A percentile compares a stretch with the other conserved stretches of the same genome.
Evolutionary conservation across 2,329 filamentous ascomycete species (phyloP).

Genomic region (Plectosphaerella cucumerina): DNA sequence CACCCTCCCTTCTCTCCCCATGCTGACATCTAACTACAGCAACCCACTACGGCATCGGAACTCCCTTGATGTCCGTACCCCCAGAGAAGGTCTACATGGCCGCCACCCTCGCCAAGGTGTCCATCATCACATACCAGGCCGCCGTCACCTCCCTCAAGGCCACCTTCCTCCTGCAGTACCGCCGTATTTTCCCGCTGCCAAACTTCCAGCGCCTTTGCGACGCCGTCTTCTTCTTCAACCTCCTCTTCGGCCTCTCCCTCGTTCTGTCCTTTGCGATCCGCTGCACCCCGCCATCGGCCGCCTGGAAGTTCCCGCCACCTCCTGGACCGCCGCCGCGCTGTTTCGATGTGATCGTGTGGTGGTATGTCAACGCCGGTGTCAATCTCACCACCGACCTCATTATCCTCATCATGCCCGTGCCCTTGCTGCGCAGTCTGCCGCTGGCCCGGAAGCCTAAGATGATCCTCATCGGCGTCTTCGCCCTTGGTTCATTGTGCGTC

Average conservation of each 20-base stretch:
- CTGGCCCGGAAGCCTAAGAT: conserved; percentile 8
- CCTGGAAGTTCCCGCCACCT: not conserved
- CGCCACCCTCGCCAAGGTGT: conserved; percentile 22
- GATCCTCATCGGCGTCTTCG: conserved; percentile 8
- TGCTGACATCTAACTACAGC: not conserved
- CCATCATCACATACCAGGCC: conserved; percentile 25
- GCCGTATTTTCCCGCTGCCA: conserved; percentile 21
- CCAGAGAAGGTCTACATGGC: conserved; percentile 1
- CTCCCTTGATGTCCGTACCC: conserved; percentile 8
- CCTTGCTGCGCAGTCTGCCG: conserved; percentile 6
- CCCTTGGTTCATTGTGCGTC: conserved; percentile 11
- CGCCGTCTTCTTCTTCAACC: conserved; percentile 8
- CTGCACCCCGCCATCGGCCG: not conserved
- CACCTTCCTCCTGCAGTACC: conserved; percentile 32
- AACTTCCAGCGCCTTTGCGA: conserved; percentile 10
- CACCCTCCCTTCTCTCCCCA: accelerated
- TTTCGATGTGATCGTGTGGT: conserved; percentile 9
- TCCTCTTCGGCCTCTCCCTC: conserved; percentile 7
- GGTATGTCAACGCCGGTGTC: conserved; percentile 6
- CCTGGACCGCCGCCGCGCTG: not conserved
- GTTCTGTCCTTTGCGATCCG: conserved; percentile 5
- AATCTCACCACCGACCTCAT: conserved; percentile 13
- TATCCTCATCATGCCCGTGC: conserved; percentile 12
- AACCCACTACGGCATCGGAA: conserved; percentile 14
- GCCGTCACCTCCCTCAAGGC: conserved; percentile 25